Evolutionary conservation across 108 stramenopile species (phyloP), one percentile per base, ranked within the genome.

Genomic region (Cyclotella distinguenda): DNA sequence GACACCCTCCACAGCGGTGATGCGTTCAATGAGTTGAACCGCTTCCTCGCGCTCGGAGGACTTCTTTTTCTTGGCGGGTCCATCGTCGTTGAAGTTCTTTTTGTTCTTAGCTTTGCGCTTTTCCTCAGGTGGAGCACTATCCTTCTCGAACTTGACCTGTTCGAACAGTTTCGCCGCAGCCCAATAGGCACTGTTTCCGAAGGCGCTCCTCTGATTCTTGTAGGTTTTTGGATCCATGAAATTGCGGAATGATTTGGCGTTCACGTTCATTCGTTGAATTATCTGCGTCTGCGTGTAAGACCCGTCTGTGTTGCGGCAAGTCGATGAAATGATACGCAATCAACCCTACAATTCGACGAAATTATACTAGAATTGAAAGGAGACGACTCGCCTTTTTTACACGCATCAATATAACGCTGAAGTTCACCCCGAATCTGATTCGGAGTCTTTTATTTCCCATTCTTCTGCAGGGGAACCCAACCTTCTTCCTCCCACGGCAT

Each of bases 151-250:
- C 42, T 47, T 56, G 8, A 65, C 50, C 54, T 66, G 21, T 25
- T 53, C 78, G 15, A 74, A 35, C 30, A 79, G 45, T 35, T 31
- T 46, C 4, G 67, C 72, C 9, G 67, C 78, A 3, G 66, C 78
- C 65, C 65, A 79, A 43, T 79, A 79, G 0, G 78, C 74, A 27
- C 49, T 27, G 25, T 50, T 50, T 26, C 49, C 28, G 8, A 50
- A 50, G 25, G 68, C 78, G 21, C 38, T 51, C 78, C 73, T 74
- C 55, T 57, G 61, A 25, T 74, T 32, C 62, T 70, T 75, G 62
- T 74, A 79, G 4, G 67, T 74, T 42, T 61, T 64, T 18, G 68
- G 72, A 59, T 75, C 46, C 78, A 79, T 79, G 68, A 70, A 79
- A 33, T 34, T 61, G 8, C 68, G 61, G 28, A 69, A 79, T 10